A percentile compares a stretch with the other conserved stretches of the same genome.
phyloP scores from a whole-genome alignment of 805 yeast species.

The Metschnikowia gruessii region DNA sequence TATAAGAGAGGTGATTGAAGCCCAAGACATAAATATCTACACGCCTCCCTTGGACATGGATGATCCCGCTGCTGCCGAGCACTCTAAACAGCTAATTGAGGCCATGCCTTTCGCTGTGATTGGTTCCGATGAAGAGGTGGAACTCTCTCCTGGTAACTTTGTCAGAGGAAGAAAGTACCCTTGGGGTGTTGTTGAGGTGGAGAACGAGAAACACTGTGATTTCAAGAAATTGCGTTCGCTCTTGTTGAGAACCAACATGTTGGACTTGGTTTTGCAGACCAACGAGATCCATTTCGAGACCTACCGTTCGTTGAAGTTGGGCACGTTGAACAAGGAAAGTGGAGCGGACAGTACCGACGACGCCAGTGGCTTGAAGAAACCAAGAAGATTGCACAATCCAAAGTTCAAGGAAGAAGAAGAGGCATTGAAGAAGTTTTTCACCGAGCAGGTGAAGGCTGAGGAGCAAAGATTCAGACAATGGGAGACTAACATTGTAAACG shows the following conservation, averaged over 20 bases:
- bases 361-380: conserved; percentile 39
- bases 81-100: conserved; percentile 74
- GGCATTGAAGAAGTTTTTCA: conserved; percentile 87
- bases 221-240: conserved; percentile 77
- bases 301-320: conserved; percentile 71
- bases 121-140: conserved; percentile 72
- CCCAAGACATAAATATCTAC: conserved; percentile 78
- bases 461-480: conserved; percentile 97
- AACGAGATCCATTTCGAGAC: conserved; percentile 79
- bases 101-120: conserved; percentile 85
- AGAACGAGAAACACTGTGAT: conserved; percentile 82
- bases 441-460: conserved; percentile 93
- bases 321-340: conserved; percentile 32
- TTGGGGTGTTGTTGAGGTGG: conserved; percentile 89
- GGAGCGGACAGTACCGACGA: conserved; percentile 21
- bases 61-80: conserved; percentile 74
- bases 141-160: conserved; percentile 57
- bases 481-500: conserved; percentile 95
- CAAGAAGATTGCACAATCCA: conserved; percentile 70
- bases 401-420: conserved; percentile 96
- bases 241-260: conserved; percentile 76
- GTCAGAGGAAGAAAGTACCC: conserved; percentile 84
- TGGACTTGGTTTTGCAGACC: conserved; percentile 77
- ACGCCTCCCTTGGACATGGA: conserved; percentile 79
- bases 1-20: conserved; percentile 78